These are phyloP conservation scores for Pseudisothecium myosuroides DNA, from an alignment of 225 moss, liverwort and hornwort genomes.

Conservation along the genomic window DNA sequence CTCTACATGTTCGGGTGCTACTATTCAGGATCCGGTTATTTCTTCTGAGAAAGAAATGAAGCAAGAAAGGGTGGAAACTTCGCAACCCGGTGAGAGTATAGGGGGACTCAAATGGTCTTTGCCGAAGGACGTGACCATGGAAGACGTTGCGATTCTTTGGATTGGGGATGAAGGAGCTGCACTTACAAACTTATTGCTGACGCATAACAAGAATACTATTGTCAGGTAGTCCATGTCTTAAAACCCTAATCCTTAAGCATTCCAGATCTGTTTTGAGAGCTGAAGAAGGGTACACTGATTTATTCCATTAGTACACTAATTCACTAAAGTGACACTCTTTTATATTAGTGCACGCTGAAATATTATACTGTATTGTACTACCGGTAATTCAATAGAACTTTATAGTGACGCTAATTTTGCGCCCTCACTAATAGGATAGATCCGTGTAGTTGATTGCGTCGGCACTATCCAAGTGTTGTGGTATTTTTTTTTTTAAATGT, in stretches of 20 bases:
- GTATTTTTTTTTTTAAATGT: neutral
- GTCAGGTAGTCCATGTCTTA: constrained; percentile 7
- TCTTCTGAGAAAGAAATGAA: neutral
- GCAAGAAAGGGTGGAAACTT: neutral
- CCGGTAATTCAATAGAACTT: neutral
- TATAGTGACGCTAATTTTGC: neutral
- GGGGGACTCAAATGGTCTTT: constrained; percentile 65
- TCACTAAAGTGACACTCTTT: neutral
- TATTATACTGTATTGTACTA: neutral
- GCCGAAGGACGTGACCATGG: constrained; percentile 31
- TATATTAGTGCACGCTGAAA: neutral
- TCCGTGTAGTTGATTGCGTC: neutral
- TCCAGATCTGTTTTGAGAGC: neutral
- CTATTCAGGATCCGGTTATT: neutral
- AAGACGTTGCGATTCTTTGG: constrained; percentile 58
- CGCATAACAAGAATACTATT: constrained; percentile 38
- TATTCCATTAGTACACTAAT: neutral
- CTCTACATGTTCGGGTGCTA: constrained; percentile 2
- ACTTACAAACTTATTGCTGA: constrained; percentile 63
- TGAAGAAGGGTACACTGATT: neutral
- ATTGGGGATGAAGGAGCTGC: constrained; percentile 75
- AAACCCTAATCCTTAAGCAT: neutral
- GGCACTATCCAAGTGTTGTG: neutral
- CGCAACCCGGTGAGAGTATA: constrained; percentile 1
- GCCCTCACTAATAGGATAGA: neutral